Evolutionary conservation across 164 flowering plant genomes (phyloP).

Genomic region (Pachysandra terminalis): DNA sequence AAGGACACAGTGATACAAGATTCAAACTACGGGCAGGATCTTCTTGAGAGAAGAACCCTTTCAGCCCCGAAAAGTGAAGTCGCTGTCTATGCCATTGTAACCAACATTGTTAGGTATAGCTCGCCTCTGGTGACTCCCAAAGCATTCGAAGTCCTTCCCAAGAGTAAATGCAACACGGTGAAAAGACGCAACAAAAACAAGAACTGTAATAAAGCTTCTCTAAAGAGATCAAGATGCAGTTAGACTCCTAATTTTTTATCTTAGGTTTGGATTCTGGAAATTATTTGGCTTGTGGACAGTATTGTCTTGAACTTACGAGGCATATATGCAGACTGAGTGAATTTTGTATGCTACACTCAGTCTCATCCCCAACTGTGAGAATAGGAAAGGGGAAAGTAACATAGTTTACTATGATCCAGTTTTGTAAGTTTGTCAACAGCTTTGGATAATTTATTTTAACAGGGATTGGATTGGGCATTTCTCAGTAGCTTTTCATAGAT

Average conservation of each 20-base stretch:
- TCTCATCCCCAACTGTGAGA: slow-evolving; percentile 20
- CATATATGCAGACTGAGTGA: slow-evolving; percentile 38
- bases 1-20: slow-evolving; percentile 47
- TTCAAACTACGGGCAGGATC: slow-evolving; percentile 47
- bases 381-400: not conserved
- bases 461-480: slow-evolving; percentile 3
- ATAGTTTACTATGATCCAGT: slow-evolving; percentile 5
- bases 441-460: not conserved
- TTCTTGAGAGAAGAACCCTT: slow-evolving; percentile 39
- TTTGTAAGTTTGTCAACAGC: slow-evolving; percentile 11
- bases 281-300: slow-evolving; percentile 14
- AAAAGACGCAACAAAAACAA: slow-evolving; percentile 32
- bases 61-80: slow-evolving; percentile 44
- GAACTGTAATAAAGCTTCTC: slow-evolving; percentile 20
- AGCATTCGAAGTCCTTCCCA: slow-evolving; percentile 18
- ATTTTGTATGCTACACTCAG: slow-evolving; percentile 59
- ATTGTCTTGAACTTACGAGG: not conserved
- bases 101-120: slow-evolving; percentile 38
- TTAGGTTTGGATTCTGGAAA: not conserved
- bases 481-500: not conserved
- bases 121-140: slow-evolving; percentile 10
- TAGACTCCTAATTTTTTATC: slow-evolving; percentile 7
- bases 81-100: slow-evolving; percentile 53
- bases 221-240: slow-evolving; percentile 31
- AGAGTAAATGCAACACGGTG: slow-evolving; percentile 27